A percentile compares a stretch with the other conserved stretches of the same genome.
phyloP scores from a whole-genome alignment of 108 stramenopile genomes.

The Skeletonema potamos region DNA sequence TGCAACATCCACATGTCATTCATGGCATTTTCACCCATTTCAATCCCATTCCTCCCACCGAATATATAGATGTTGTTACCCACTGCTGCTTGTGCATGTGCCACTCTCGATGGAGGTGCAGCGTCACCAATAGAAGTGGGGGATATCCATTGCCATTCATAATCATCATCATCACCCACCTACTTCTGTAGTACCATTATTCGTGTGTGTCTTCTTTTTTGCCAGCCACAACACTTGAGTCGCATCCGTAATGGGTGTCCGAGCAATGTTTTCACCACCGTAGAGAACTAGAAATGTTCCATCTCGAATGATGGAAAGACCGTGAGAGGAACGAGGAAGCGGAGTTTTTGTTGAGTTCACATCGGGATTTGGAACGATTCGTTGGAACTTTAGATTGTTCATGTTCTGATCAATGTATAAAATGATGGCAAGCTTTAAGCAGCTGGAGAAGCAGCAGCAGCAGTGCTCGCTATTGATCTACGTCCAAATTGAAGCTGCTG shows the following conservation, averaged over 20 bases:
- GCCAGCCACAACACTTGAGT: slow-evolving; percentile 22
- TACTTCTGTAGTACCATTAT: not conserved
- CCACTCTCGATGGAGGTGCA: slow-evolving; percentile 51
- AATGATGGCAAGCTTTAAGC: too few relatives aligned
- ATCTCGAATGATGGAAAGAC: slow-evolving; percentile 34
- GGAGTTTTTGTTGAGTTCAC: not conserved
- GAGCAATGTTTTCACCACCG: slow-evolving; percentile 66
- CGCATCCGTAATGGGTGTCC: slow-evolving; percentile 45
- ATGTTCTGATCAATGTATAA: too few relatives aligned
- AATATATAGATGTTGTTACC: slow-evolving; percentile 50
- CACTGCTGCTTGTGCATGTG: slow-evolving; percentile 60
- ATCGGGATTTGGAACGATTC: not conserved
- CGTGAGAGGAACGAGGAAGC: slow-evolving; percentile 38
- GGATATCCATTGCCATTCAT: slow-evolving; percentile 31
- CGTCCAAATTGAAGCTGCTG: too few relatives aligned
- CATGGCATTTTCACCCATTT: slow-evolving; percentile 61
- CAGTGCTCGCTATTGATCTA: too few relatives aligned
- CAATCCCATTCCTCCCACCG: slow-evolving; percentile 68
- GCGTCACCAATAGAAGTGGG: not conserved
- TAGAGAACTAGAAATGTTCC: slow-evolving; percentile 38
- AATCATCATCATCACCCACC: not conserved
- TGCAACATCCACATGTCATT: slow-evolving; percentile 62
- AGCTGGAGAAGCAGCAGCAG: too few relatives aligned
- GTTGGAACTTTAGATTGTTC: not conserved
- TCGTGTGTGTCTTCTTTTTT: not conserved